A percentile compares a stretch with the other conserved stretches of the same genome.
These are phyloP conservation scores for Fonsecaea nubica DNA, from an alignment of 2,329 filamentous ascomycete species.

Conservation along the genomic window DNA sequence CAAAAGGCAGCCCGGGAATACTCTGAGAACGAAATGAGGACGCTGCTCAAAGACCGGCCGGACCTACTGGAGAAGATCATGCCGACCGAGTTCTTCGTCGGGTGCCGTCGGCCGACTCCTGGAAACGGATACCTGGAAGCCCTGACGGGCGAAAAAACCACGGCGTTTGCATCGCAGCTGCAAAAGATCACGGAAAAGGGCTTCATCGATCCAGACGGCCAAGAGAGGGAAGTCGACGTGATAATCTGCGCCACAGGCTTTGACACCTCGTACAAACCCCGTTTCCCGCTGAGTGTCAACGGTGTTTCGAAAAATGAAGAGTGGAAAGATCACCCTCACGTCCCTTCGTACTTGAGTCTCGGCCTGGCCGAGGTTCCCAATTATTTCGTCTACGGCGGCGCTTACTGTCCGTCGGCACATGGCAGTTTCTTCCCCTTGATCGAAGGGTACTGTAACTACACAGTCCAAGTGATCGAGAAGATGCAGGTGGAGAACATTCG, in stretches of 20 bases:
- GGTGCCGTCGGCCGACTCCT: slow-evolving; percentile 40
- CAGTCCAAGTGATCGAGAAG: slow-evolving; percentile 40
- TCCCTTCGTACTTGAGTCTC: slow-evolving; percentile 35
- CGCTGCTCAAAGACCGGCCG: slow-evolving; percentile 35
- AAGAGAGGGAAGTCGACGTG: slow-evolving; percentile 41
- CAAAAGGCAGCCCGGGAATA: slow-evolving; percentile 27
- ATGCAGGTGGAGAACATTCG: slow-evolving; percentile 39
- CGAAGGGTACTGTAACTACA: slow-evolving; percentile 39
- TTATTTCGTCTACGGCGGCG: slow-evolving; percentile 41
- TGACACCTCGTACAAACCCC: slow-evolving; percentile 36
- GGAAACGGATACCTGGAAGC: slow-evolving; percentile 39
- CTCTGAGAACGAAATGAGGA: slow-evolving; percentile 38
- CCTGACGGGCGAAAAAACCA: slow-evolving; percentile 31
- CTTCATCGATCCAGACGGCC: slow-evolving; percentile 32
- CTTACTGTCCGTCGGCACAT: slow-evolving; percentile 41
- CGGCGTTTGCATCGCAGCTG: slow-evolving; percentile 22
- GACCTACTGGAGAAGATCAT: slow-evolving; percentile 40
- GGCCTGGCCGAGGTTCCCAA: slow-evolving; percentile 40
- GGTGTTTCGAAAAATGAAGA: slow-evolving; percentile 28
- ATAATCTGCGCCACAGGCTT: slow-evolving; percentile 42
- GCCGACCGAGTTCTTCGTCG: slow-evolving; percentile 39
- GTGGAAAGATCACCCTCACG: slow-evolving; percentile 31
- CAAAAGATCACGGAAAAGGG: slow-evolving; percentile 32
- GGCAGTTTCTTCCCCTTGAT: slow-evolving; percentile 42
- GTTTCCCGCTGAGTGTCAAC: slow-evolving; percentile 31